These are phyloP conservation scores for Nicotiana tabacum DNA, from an alignment of 257 asterid genomes.

Conservation along the genomic window DNA sequence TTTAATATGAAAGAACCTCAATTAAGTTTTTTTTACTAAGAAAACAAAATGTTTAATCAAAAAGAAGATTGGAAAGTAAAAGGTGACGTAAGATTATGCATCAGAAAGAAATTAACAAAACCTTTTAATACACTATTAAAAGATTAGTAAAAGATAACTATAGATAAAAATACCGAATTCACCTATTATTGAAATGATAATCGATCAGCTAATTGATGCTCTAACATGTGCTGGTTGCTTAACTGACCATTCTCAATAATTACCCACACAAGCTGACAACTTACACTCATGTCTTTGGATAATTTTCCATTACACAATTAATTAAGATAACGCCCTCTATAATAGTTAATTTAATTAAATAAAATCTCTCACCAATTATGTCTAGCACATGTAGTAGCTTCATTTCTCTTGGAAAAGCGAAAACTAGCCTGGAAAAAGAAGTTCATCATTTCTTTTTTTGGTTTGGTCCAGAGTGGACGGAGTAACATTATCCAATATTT, in stretches of 20 bases:
- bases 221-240: constrained; percentile 3
- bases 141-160: neutral
- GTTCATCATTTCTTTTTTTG: neutral
- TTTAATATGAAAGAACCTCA: neutral
- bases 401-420: neutral
- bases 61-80: neutral
- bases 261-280: neutral
- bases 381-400: neutral
- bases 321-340: neutral
- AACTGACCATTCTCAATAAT: neutral
- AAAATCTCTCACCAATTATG: neutral
- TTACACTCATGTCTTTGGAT: neutral
- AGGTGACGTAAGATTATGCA: neutral
- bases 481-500: neutral
- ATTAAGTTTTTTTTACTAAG: neutral
- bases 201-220: neutral
- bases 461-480: neutral
- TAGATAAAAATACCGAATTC: neutral
- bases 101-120: neutral
- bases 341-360: neutral
- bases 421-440: neutral
- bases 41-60: neutral
- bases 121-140: neutral
- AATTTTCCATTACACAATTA: neutral
- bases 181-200: neutral